These are phyloP conservation scores for Akanthomyces dipterigenus DNA, from an alignment of 2,329 filamentous ascomycete genomes.

Conservation along the genomic window DNA sequence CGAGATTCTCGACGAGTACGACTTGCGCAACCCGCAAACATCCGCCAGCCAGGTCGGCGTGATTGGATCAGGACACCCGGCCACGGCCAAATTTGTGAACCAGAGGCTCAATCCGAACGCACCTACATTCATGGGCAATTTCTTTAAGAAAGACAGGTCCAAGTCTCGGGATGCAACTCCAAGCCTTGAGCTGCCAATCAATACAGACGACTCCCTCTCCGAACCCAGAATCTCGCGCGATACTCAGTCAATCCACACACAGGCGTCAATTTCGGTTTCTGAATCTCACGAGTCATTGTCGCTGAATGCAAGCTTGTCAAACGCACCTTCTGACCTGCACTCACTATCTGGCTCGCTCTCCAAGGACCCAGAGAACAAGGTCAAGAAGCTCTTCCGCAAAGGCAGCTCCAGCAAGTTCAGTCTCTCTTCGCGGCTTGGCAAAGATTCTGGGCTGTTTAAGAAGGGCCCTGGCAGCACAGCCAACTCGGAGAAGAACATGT, in stretches of 20 bases:
- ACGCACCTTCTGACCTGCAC: conserved; percentile 48
- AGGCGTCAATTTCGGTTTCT: conserved; percentile 42
- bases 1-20: conserved; percentile 54
- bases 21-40: conserved; percentile 43
- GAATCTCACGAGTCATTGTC: conserved; percentile 54
- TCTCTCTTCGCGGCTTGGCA: conserved; percentile 49
- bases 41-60: conserved; percentile 56
- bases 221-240: conserved; percentile 51
- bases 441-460: conserved; percentile 50
- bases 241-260: conserved; percentile 49
- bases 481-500: conserved; percentile 51
- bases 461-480: conserved; percentile 51
- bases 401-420: conserved; percentile 61
- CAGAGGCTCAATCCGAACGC: conserved; percentile 78
- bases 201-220: conserved; percentile 41
- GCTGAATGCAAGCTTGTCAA: conserved; percentile 49
- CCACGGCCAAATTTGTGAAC: conserved; percentile 38
- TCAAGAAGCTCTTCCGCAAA: conserved; percentile 57
- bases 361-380: conserved; percentile 50
- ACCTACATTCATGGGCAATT: conserved; percentile 73
- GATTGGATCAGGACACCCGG: conserved; percentile 71
- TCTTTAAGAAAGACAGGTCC: conserved; percentile 45
- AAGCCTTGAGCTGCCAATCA: conserved; percentile 30
- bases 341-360: conserved; percentile 29
- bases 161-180: conserved; percentile 29